Percentiles rank a stretch among this genome's conserved stretches.
These are phyloP conservation scores for Endotrypanum monterogeii DNA, from an alignment of 208 protist genomes.

Conservation along the genomic window DNA sequence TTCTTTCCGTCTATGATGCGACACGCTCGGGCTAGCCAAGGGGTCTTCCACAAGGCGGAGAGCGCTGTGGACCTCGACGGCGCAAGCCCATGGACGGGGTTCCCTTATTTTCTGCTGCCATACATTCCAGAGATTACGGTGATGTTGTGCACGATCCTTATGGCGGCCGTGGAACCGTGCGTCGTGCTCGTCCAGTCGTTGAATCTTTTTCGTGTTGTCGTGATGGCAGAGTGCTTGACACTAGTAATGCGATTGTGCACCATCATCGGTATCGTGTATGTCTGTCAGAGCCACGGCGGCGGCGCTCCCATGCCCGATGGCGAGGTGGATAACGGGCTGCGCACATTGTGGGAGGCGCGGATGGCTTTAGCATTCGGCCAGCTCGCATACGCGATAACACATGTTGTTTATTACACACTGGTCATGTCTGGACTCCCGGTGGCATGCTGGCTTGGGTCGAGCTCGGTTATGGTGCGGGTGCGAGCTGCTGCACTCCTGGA, in stretches of 20 bases:
- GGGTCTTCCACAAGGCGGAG: background rate
- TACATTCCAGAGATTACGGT: slow-evolving; percentile 60
- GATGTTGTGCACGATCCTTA: slow-evolving; percentile 42
- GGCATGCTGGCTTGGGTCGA: slow-evolving; percentile 34
- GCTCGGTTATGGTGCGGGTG: slow-evolving; percentile 29
- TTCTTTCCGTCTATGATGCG: slow-evolving; percentile 30
- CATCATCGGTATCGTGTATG: slow-evolving; percentile 39
- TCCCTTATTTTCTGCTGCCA: slow-evolving; percentile 6
- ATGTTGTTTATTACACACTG: slow-evolving; percentile 51
- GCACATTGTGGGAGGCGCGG: slow-evolving; percentile 45
- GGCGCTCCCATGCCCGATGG: background rate
- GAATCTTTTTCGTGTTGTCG: slow-evolving; percentile 60
- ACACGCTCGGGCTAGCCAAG: slow-evolving; percentile 24
- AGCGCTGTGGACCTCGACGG: background rate
- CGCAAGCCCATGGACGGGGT: slow-evolving; percentile 2
- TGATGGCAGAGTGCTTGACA: slow-evolving; percentile 68
- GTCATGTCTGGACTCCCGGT: slow-evolving; percentile 32
- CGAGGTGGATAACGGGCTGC: slow-evolving; percentile 20
- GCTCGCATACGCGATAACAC: slow-evolving; percentile 50
- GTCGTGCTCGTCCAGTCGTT: slow-evolving; percentile 68
- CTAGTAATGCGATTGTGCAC: slow-evolving; percentile 52
- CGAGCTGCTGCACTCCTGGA: slow-evolving; percentile 25
- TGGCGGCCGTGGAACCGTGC: slow-evolving; percentile 60
- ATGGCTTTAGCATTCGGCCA: slow-evolving; percentile 63
- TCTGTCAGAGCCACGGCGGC: slow-evolving; percentile 10